Percentiles rank a stretch among this genome's conserved stretches.
Evolutionary conservation across 2,329 filamentous ascomycete genomes (phyloP).

Genomic region (Pseudogymnoascus sp.): DNA sequence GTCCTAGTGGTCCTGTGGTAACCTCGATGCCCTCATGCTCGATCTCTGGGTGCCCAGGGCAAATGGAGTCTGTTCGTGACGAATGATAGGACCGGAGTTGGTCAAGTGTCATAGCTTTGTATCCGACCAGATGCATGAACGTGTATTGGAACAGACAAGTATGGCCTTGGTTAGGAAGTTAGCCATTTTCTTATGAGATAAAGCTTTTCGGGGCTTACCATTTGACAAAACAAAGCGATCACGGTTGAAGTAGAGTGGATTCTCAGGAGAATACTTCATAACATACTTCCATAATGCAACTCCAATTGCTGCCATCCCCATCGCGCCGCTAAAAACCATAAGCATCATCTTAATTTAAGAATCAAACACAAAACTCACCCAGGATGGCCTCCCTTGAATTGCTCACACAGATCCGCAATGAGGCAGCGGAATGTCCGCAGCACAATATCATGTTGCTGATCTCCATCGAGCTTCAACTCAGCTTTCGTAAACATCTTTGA

Average conservation of each 20-base stretch:
- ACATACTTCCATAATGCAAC: slow-evolving; percentile 35
- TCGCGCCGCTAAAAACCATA: slow-evolving; percentile 22
- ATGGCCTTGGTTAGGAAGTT: slow-evolving; percentile 29
- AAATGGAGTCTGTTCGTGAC: slow-evolving; percentile 32
- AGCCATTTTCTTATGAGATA: background rate
- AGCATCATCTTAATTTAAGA: background rate
- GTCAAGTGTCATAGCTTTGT: slow-evolving; percentile 38
- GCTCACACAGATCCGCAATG: slow-evolving; percentile 60
- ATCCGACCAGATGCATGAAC: slow-evolving; percentile 38
- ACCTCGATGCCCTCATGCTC: slow-evolving; percentile 36
- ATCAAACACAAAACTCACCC: slow-evolving; percentile 38
- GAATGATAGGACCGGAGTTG: slow-evolving; percentile 40
- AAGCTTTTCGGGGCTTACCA: slow-evolving; percentile 21
- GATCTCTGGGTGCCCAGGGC: slow-evolving; percentile 41
- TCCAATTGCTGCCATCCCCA: slow-evolving; percentile 38
- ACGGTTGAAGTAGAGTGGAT: slow-evolving; percentile 35
- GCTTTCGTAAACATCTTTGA: too few species aligned
- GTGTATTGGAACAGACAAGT: slow-evolving; percentile 38
- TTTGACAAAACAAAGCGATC: slow-evolving; percentile 39
- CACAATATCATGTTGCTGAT: slow-evolving; percentile 35
- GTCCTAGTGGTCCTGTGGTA: background rate
- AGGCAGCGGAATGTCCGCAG: slow-evolving; percentile 52
- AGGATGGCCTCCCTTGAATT: slow-evolving; percentile 61
- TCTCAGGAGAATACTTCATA: slow-evolving; percentile 34
- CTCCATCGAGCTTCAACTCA: background rate